These are phyloP conservation scores for Tetratostichococcus sp. DNA, from an alignment of 139 green algal species.

Conservation along the genomic window DNA sequence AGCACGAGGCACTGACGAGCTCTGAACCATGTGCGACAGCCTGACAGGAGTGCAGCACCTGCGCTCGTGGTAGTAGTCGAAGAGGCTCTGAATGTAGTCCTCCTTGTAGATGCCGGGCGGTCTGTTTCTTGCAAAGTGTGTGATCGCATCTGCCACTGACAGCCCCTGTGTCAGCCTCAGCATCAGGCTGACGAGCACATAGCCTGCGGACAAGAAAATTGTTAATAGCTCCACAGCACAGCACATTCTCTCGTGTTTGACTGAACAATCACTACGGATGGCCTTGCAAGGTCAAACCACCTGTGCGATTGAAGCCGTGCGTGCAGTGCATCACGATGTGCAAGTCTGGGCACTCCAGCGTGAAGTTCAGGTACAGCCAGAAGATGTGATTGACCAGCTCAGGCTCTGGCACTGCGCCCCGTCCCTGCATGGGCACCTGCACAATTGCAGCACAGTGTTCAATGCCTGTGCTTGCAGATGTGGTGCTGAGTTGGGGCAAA, in stretches of 20 bases:
- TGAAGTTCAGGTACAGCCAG: conserved; percentile 49
- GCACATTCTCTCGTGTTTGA: no score
- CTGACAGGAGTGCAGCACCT: no score
- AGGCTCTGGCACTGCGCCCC: conserved; percentile 65
- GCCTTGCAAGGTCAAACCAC: no score
- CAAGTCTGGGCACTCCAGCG: conserved; percentile 3
- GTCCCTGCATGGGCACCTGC: conserved; percentile 67
- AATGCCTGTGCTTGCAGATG: no score
- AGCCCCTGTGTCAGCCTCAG: conserved; percentile 30
- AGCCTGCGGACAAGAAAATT: conserved; percentile 37
- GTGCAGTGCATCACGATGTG: conserved; percentile 92
- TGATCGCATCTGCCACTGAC: conserved; percentile 45
- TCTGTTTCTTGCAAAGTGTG: conserved; percentile 64
- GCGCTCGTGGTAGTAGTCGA: conserved; percentile 77
- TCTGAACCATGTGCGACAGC: no score
- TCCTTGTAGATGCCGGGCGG: conserved; percentile 97
- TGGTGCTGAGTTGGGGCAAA: no score
- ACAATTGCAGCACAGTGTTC: no score
- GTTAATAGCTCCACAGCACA: no score
- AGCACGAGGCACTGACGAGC: no score
- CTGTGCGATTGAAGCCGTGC: conserved; percentile 96
- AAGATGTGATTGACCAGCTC: conserved; percentile 77
- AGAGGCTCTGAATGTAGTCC: conserved; percentile 87
- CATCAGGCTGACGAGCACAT: conserved; percentile 63
- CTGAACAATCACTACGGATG: no score